These are phyloP conservation scores for Phialophora expanda DNA, from an alignment of 2,329 filamentous ascomycete species.

Conservation along the genomic window DNA sequence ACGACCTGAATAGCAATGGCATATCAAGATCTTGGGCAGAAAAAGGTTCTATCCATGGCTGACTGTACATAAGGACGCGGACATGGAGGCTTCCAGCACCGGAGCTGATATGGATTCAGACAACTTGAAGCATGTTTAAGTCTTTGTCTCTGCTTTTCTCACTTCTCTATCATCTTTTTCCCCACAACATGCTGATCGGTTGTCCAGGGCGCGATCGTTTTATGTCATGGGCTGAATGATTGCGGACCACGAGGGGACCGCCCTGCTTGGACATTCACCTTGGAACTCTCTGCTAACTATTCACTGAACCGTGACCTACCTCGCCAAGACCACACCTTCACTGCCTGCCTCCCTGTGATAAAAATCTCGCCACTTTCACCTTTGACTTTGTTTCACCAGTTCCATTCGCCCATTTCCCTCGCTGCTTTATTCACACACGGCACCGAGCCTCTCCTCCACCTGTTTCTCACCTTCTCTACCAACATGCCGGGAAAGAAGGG, in stretches of 20 bases:
- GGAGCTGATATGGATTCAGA: neutral
- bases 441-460: neutral
- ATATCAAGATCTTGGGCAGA: neutral
- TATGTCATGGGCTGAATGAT: neutral
- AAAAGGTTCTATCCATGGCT: conserved; percentile 3
- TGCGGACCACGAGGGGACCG: neutral
- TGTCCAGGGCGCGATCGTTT: neutral
- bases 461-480: neutral
- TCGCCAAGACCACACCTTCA: neutral
- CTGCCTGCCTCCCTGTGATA: neutral
- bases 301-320: neutral
- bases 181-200: neutral
- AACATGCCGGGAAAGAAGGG: conserved; percentile 1
- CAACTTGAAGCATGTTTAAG: neutral
- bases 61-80: conserved; percentile 27
- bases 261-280: neutral
- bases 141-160: neutral
- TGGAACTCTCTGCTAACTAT: neutral
- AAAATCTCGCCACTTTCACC: neutral
- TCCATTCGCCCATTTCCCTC: neutral
- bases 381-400: neutral
- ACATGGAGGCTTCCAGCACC: neutral
- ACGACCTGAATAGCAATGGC: neutral
- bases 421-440: neutral
- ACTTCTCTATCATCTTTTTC: neutral